Evolutionary conservation across 352 stramenopile genomes (phyloP), one percentile per base, ranked within the genome.

Genomic region (Phytophthora melonis): DNA sequence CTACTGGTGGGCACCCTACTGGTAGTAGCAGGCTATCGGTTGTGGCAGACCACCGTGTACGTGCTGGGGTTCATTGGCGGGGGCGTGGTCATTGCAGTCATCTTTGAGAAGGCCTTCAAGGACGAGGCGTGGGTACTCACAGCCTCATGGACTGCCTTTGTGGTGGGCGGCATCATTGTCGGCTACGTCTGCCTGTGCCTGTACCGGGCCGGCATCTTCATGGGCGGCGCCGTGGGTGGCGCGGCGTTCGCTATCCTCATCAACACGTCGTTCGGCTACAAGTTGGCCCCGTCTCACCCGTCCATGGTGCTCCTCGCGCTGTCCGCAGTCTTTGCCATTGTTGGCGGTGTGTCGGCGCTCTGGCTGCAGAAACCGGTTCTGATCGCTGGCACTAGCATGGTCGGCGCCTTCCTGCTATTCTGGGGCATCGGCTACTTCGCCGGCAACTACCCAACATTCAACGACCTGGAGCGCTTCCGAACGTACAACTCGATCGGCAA

Each of bases 121-220:
- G 78, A 87, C 72, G 65, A 89, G 61, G 75, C 69, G 25, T 93
- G 78, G 56, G 58, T 92, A n/a, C n/a, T n/a, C n/a, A n/a, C n/a
- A n/a, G n/a, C n/a, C n/a, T 90, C 85, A 1, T 94, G 88, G 88
- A 85, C 93, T 70, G 83, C 77, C 56, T 94, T 94, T 74, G 78
- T 88, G 58, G 66, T 84, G 8, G 81, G 82, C 52, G 87, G 87
- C 2, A 63, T 94, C 27, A 11, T 92, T 5, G 63, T 84, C 19
- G 87, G 77, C 19, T 70, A 81, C 34, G 63, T 89, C 30, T 81
- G 80, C 64, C 76, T 92, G 45, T 85, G 81, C 41, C 58, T 91
- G 18, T 91, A 83, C 66, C 78, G 60, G 32, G 61, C 73, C 10
- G 84, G 86, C 41, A 73, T 93, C 65, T 90, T 90, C 72, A 70